Evolutionary conservation across 345 rosid species (phyloP), one percentile per base, ranked within the genome.

Genomic region (Brassica incana): DNA sequence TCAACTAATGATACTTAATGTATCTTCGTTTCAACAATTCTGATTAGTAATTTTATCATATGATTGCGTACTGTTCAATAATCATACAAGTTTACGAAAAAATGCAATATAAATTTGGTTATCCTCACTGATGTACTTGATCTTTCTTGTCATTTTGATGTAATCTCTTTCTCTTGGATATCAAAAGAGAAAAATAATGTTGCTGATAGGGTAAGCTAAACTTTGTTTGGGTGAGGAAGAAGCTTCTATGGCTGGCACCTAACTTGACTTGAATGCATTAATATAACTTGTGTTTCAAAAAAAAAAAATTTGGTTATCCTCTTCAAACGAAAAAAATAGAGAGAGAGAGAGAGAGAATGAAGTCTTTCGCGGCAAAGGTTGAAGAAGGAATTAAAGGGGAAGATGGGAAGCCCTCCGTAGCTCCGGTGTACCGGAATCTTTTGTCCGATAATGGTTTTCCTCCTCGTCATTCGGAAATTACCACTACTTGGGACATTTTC

Each of bases 401-500:
- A 70, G 87, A 91, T 54, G 97, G 98, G 67, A 87, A 87, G 81
- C 93, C 88, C 14, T 85, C 99, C 0, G 86, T 92, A 68, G 99
- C 97, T 50, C 98, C 99, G 10, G 85, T 92, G 35, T 91, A 88
- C 67, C 93, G 99, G 15, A 92, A 88, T 85, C 79, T 87, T 25
- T 81, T 95, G 4, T 82, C 98, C 30, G 83, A 83, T 75, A 62
- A 88, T 30, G 91, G 80, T 5, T 95, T 85, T 67, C 98, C 98
- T 80, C 89, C 93, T 76, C 11, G 91, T 12, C 56, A 85, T 77
- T 64, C 81, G 0, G 80, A 84, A 36, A 81, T 88, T 65, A 25
- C 74, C 59, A 89, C 98, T 6, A 70, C 94, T 30, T 95, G 99
- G 99, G 93, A 88, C 81, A 81, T 92, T 77, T 95, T 90, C 93